Evolutionary conservation across 805 yeast genomes (phyloP), one percentile per base, ranked within the genome.

Genomic region (Pichia nanzhaoensis): DNA sequence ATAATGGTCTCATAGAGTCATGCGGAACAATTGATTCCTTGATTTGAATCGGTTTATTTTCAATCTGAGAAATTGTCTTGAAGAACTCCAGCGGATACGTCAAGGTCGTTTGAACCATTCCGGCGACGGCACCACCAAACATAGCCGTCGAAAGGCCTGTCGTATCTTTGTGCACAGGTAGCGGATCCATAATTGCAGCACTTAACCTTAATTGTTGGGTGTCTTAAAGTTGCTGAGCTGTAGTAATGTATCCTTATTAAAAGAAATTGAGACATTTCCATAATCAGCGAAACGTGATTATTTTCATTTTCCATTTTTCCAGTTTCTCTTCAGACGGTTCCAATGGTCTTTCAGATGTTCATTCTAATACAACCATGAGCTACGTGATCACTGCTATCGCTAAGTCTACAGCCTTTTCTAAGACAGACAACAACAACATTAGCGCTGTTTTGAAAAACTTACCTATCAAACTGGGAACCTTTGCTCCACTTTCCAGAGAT

Each of bases 11-110:
- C 40, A 57, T 47, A 16, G 53, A 46, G 30, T 50, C 68, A 44
- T 51, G 51, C 63, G 53, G 77, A 59, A 49, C 62, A 48, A 48
- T 65, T 1, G 50, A 41, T 45, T 56, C 64, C 51, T 50, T 59
- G 49, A 51, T 60, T 54, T 51, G 57, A 34, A 63, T 52, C 6
- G 54, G 51, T n/a, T 41, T 50, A 40, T 78, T 73, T 45, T 74
- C 75, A 40, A 84, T 64, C 55, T 84, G 91, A 24, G 75, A 64
- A 17, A 76, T 76, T 0, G 87, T 80, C 58, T 84, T 84, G 42
- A 80, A 60, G 53, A 74, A 82, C 55, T 84, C 93, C 51, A 84
- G 75, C 0, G 93, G 91, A 54, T 81, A 83, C 0, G 86, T 77
- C 21, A 80, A 49, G 0, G 82, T 74, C 0, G 87, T 77, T 28